Evolutionary conservation across 73 alveolate species (phyloP).

Genomic region (Paramecium caudatum): DNA sequence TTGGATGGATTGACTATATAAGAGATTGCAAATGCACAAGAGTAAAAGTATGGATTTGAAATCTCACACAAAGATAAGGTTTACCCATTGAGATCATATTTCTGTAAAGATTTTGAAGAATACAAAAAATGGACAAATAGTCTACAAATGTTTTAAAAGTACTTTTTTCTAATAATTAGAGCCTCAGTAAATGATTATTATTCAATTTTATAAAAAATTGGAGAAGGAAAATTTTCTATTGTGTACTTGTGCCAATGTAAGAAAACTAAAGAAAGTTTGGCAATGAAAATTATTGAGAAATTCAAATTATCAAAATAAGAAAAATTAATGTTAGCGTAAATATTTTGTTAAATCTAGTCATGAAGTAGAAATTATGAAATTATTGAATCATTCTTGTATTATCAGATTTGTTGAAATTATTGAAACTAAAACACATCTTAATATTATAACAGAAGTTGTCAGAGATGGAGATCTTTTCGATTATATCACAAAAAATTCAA

Average conservation of each 20-base stretch:
- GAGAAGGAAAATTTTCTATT: conserved; percentile 77
- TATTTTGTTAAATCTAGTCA: conserved; percentile 62
- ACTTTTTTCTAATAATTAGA: background rate
- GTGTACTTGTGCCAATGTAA: conserved; percentile 70
- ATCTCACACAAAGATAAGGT: conserved; percentile 53
- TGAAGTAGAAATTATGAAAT: conserved; percentile 79
- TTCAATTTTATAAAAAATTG: conserved; percentile 56
- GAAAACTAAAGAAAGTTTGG: conserved; percentile 72
- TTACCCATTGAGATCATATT: conserved; percentile 9
- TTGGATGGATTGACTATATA: conserved; percentile 40
- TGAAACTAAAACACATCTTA: conserved; percentile 72
- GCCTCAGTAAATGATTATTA: conserved; percentile 52
- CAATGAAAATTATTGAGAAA: conserved; percentile 80
- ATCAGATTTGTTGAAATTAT: conserved; percentile 78
- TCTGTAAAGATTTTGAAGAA: conserved; percentile 44
- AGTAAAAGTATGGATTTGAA: conserved; percentile 58
- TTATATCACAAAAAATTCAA: conserved; percentile 75
- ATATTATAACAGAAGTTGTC: conserved; percentile 81
- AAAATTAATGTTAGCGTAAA: conserved; percentile 67
- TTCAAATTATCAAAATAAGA: conserved; percentile 63
- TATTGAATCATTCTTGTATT: conserved; percentile 78
- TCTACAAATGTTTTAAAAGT: conserved; percentile 49
- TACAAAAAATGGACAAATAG: conserved; percentile 50
- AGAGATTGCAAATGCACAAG: conserved; percentile 1
- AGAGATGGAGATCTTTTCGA: conserved; percentile 88